Evolutionary conservation across 305 asterid genomes (phyloP).

Genomic region (Solanum hybrid): DNA sequence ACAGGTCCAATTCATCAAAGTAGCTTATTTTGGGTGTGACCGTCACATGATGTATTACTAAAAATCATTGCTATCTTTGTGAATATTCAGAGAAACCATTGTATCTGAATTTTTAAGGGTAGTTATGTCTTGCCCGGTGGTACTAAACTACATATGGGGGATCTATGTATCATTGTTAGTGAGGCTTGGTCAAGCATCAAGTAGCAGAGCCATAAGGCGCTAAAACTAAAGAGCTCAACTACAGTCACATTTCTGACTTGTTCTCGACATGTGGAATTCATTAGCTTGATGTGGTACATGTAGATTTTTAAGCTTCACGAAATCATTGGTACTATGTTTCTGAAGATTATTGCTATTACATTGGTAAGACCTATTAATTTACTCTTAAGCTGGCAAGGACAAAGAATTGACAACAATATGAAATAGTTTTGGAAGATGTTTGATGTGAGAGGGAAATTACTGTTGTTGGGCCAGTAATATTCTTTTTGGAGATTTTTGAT

Average conservation of each 20-base stretch:
- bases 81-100: not conserved
- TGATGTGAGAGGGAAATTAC: too few relatives aligned
- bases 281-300: not conserved
- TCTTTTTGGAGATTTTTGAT: too few relatives aligned
- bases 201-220: not conserved
- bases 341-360: too few relatives aligned
- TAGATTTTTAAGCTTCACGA: too few relatives aligned
- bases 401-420: too few relatives aligned
- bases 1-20: not conserved
- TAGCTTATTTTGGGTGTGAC: not conserved
- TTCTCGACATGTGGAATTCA: not conserved
- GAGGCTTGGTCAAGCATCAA: not conserved
- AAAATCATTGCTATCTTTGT: not conserved
- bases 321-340: not conserved
- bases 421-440: too few relatives aligned
- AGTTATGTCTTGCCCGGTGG: not conserved
- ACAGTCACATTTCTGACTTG: too few relatives aligned
- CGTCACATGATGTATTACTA: not conserved
- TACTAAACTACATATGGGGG: not conserved
- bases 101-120: not conserved
- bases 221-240: not conserved
- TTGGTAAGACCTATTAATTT: too few relatives aligned
- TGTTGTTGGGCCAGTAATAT: too few relatives aligned
- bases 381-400: too few relatives aligned
- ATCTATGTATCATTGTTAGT: not conserved